phyloP scores from a whole-genome alignment of 2,329 filamentous ascomycete genomes.

The Ophiostoma perfectum region DNA sequence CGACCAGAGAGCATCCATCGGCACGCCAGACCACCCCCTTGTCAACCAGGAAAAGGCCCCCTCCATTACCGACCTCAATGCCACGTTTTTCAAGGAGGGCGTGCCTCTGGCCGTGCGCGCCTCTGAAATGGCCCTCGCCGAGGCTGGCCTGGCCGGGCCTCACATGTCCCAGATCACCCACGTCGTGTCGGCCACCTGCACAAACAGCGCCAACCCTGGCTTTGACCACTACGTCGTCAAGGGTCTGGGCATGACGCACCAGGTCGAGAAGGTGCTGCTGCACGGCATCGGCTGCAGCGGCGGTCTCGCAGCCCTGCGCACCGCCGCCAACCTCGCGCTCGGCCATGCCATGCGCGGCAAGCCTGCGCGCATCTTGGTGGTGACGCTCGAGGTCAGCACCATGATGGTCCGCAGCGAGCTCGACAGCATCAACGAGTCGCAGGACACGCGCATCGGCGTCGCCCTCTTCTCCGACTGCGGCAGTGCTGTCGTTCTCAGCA shows the following conservation, averaged over 20 bases:
- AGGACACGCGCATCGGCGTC: constrained; percentile 60
- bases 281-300: constrained; percentile 63
- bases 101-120: constrained; percentile 53
- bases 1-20: constrained; percentile 57
- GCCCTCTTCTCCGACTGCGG: constrained; percentile 66
- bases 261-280: constrained; percentile 59
- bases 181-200: constrained; percentile 63
- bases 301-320: constrained; percentile 56
- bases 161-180: constrained; percentile 52
- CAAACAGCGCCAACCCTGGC: constrained; percentile 63
- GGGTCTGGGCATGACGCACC: constrained; percentile 50
- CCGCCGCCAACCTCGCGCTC: constrained; percentile 61
- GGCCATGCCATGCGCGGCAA: constrained; percentile 54
- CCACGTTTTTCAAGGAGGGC: constrained; percentile 51
- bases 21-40: constrained; percentile 54
- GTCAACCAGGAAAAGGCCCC: constrained; percentile 53
- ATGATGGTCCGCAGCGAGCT: constrained; percentile 60
- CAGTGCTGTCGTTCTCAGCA: constrained; percentile 60
- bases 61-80: constrained; percentile 51
- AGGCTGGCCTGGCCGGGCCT: constrained; percentile 43
- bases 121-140: constrained; percentile 49
- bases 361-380: constrained; percentile 58
- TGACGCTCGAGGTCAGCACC: constrained; percentile 60
- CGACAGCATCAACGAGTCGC: constrained; percentile 53
- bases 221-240: constrained; percentile 62